Percentiles rank a stretch among this genome's conserved stretches.
Evolutionary conservation across 768 basidiomycete species (phyloP).

Genomic region (Mycena alexandri): DNA sequence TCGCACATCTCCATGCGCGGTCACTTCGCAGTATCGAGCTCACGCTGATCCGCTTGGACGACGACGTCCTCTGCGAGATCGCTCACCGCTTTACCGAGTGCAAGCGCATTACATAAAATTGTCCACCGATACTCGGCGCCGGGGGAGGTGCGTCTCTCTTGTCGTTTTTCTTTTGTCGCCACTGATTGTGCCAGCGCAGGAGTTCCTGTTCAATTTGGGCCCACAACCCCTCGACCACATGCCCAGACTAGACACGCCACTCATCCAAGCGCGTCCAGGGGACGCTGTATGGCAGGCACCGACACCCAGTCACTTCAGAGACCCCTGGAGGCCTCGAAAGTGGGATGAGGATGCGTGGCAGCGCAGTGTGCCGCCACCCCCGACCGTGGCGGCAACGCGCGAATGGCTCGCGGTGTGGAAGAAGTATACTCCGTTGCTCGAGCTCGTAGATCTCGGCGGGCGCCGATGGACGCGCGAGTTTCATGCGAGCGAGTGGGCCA

Average conservation of each 20-base stretch:
- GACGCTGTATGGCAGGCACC: background rate
- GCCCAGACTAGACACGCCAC: background rate
- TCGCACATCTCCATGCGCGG: background rate
- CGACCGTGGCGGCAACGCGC: background rate
- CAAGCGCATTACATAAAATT: conserved; percentile 8
- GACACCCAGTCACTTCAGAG: too few species aligned
- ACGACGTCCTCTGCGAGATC: conserved; percentile 15
- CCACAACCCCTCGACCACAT: background rate
- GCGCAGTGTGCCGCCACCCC: conserved; percentile 2
- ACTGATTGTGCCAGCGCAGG: background rate
- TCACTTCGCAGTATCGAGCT: conserved; percentile 8
- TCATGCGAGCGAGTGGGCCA: background rate
- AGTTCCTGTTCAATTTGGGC: background rate
- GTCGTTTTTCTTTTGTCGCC: too few species aligned
- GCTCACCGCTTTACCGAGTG: conserved; percentile 6
- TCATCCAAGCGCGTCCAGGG: conserved; percentile 9
- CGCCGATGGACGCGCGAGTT: conserved; percentile 8
- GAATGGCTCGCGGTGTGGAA: conserved; percentile 8
- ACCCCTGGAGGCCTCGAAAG: background rate
- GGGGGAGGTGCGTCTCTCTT: background rate
- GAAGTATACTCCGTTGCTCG: background rate
- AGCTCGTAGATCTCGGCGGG: background rate
- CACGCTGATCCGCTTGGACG: conserved; percentile 8
- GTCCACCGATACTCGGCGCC: background rate
- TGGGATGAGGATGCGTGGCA: background rate